A percentile compares a stretch with the other conserved stretches of the same genome.
phyloP scores from a whole-genome alignment of 1,284 basidiomycete species.

The Trametes polyzona region DNA sequence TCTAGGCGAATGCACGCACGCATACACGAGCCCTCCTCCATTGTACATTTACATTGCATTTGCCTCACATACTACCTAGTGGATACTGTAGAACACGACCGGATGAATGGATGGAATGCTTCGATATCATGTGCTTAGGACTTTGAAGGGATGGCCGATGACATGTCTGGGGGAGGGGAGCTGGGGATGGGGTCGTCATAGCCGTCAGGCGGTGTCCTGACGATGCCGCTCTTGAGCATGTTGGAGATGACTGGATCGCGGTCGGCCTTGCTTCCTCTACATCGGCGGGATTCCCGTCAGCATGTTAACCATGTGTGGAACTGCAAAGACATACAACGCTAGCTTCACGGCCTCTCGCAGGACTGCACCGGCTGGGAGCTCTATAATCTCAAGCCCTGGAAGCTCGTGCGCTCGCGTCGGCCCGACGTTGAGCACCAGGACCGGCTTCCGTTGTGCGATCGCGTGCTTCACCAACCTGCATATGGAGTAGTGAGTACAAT shows the following conservation, averaged over 20 bases:
- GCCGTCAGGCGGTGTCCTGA: conserved; percentile 50
- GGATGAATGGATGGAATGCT: not conserved
- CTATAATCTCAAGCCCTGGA: conserved; percentile 75
- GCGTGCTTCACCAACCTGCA: conserved; percentile 81
- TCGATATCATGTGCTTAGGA: not conserved
- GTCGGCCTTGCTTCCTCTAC: conserved; percentile 44
- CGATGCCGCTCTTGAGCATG: conserved; percentile 59
- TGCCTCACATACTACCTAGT: not conserved
- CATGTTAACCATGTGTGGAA: not conserved
- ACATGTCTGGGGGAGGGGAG: too few species aligned
- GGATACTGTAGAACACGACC: not conserved
- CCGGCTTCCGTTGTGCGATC: conserved; percentile 72
- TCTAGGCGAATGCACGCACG: not conserved
- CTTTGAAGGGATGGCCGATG: too few species aligned
- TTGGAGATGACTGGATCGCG: conserved; percentile 47
- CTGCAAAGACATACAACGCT: conserved; percentile 54
- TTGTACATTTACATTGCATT: not conserved
- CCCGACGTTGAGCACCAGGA: conserved; percentile 84
- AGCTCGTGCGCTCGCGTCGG: conserved; percentile 84
- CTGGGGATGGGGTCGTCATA: conserved; percentile 37
- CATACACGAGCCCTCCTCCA: not conserved
- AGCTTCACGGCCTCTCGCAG: conserved; percentile 63
- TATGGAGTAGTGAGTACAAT: not conserved
- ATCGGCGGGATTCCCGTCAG: not conserved
- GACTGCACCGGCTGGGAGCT: conserved; percentile 70